Base-by-base conservation (phyloP, 2,329 filamentous ascomycete genomes). In the Phoma sp. region DNA sequence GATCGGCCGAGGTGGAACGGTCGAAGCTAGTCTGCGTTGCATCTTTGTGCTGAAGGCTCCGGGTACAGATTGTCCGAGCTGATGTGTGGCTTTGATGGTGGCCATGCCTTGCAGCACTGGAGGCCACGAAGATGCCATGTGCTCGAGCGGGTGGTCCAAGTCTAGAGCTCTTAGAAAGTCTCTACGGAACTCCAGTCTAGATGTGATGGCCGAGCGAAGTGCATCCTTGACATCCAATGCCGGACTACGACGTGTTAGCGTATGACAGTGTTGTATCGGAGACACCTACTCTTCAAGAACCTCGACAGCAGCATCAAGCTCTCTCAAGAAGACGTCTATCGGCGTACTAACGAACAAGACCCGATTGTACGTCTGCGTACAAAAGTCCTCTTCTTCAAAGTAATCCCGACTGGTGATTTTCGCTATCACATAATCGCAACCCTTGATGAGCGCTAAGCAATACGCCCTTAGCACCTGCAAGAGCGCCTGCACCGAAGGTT, bases 301-400 rank as follows among this genome's bases (percentile, higher is more conserved):
- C 31, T 74, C 70, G 7, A 71, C 51, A 1, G 67, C 69, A 41
- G 67, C 69, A 56, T 74, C 71, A 19, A 74, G 51, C 52, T 74
- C 71, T 6, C 70, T 63, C 51, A 70, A 32, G 39, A 76, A 73
- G 3, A 71, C 68, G 57, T 75, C 70, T 39, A 71, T 61, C 7
- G 70, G 69, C 7, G 63, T 52, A 38, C 57, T 59, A 24, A 87
- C 85, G 6, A 98, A 81, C 0, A 99, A 80, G 12, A 85, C 86
- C 33, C 93, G 85, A 63, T 92, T 89, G 72, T 95, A 98, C 0
- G 93, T 90, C 73, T 96, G 92, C 6, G 92, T 93, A 19, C 96
- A 91, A 71, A 99, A 97, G 70, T 99, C 95, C 76, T 99, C 95
- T 77, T 99, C 95, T 88, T 99, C 95, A 67, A 94, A 98, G 71